Base-by-base conservation (phyloP, 441 rosid species). In the Gossypium davidsonii region DNA sequence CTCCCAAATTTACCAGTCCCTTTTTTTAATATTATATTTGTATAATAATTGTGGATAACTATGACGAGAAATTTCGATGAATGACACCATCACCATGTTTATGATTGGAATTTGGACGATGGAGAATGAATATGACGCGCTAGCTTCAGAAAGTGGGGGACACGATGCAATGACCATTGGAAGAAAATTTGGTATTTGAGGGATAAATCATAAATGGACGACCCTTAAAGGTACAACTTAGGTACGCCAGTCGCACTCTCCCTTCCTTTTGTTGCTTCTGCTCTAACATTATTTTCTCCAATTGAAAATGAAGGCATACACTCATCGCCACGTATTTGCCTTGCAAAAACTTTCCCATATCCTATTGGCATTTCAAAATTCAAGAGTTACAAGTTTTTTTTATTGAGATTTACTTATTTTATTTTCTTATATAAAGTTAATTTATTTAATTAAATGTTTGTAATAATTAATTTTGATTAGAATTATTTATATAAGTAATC, bases 281-380 rank as follows among this genome's bases (percentile, higher is more conserved):
- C 37, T 37, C 52, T 17, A 55, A 55, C 49, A 70, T 4, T 18
- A 34, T 34, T n/a, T 68, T 31, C 2, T 28, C 39, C 75, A 74
- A 56, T 28, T 20, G 37, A 58, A 58, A 23, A 5, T 23, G 48
- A 64, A 49, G 34, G 73, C 73, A 15, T 52, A 39, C 48, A 49
- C 17, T 58, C 63, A 23, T 39, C 28, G 63, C 59, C 73, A 77
- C 65, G 76, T 60, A 77, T 73, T 57, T 44, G 6, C 28, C 34
- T 28, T 4, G 34, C 34, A 28, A 28, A 28, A 28, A 1, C 34
- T 28, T 4, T 28, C 6, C 34, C 6, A 28, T 28, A 28, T 28
- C 34, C 34, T 4, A 28, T 28, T 28, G 6, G 6, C 34, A 28
- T 4, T 28, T 28, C 34, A 28, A 4, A 28, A 28, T 28, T 28